phyloP scores from a whole-genome alignment of 371 early-diverging fungal species.

The Cokeromyces recurvatus region DNA sequence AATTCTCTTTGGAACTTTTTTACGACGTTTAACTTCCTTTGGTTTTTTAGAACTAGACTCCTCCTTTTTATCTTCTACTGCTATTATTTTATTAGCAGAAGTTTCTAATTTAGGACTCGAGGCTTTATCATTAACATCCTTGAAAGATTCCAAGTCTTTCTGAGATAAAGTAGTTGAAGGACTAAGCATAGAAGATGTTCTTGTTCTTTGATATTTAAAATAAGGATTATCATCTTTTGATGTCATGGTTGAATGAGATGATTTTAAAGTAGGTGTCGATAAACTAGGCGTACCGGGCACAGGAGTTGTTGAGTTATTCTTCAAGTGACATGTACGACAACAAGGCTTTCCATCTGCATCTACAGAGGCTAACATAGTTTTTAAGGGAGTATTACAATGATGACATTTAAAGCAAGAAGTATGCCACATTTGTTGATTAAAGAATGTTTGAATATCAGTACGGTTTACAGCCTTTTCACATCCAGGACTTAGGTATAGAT shows the following conservation, averaged over 20 bases:
- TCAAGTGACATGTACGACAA: conserved; percentile 12
- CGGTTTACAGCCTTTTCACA: conserved; percentile 7
- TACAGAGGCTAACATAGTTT: conserved; percentile 3
- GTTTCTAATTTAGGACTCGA: not conserved
- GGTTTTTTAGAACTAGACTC: not conserved
- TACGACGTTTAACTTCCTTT: conserved; percentile 5
- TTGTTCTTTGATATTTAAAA: conserved; percentile 1
- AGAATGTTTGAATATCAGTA: conserved; percentile 3
- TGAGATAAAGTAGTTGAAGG: not conserved
- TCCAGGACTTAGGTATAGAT: conserved; percentile 8
- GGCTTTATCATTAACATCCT: not conserved
- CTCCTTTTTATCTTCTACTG: too few relatives aligned
- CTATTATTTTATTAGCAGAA: too few relatives aligned
- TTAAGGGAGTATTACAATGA: conserved; percentile 7
- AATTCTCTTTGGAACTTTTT: conserved; percentile 11
- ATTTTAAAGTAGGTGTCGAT: conserved; percentile 11
- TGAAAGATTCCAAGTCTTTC: not conserved
- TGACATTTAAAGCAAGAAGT: conserved; percentile 14
- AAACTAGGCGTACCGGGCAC: conserved; percentile 6
- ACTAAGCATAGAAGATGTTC: conserved; percentile 9
- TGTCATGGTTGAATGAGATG: not conserved
- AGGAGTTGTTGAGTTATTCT: not conserved
- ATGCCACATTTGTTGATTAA: conserved; percentile 9
- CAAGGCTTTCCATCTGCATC: conserved; percentile 6
- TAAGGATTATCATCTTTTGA: conserved; percentile 1